Conservation (phyloP, 306 rosid genomes). For the Gastrolobium bilobum region DNA sequence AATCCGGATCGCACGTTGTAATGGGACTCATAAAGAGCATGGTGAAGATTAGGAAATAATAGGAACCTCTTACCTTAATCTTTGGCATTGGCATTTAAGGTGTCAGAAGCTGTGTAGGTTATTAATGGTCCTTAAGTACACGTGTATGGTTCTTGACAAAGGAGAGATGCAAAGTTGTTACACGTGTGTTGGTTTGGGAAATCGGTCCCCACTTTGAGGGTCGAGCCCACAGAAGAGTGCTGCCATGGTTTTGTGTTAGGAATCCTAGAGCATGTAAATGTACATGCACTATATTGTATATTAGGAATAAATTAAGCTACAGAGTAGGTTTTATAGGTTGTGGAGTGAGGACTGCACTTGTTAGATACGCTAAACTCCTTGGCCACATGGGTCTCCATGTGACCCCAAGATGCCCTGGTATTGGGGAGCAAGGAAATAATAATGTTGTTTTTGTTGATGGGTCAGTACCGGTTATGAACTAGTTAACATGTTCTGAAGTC, state of each 20-base stretch:
- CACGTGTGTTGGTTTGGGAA: slow-evolving; percentile 43
- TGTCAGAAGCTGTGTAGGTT: slow-evolving; percentile 45
- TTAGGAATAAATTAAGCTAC: background rate
- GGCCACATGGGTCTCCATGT: slow-evolving; percentile 55
- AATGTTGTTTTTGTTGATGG: slow-evolving; percentile 19
- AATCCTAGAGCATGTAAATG: slow-evolving; percentile 11
- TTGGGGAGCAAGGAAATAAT: slow-evolving; percentile 52
- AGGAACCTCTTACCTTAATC: slow-evolving; percentile 10
- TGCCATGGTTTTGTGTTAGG: background rate
- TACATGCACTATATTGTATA: background rate
- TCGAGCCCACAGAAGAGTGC: slow-evolving; percentile 53
- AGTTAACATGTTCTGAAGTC: slow-evolving; percentile 40
- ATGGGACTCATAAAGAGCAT: slow-evolving; percentile 16
- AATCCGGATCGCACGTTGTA: slow-evolving; percentile 26
- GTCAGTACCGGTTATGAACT: slow-evolving; percentile 3
- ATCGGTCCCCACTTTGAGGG: slow-evolving; percentile 63
- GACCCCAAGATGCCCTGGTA: slow-evolving; percentile 54
- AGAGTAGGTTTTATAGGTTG: background rate
- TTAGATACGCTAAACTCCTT: slow-evolving; percentile 35
- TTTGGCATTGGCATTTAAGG: slow-evolving; percentile 25
- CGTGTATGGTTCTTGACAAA: slow-evolving; percentile 39
- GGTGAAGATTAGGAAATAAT: background rate
- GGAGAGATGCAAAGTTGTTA: background rate
- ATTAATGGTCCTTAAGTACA: slow-evolving; percentile 48
- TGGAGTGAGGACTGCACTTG: background rate